Percentiles rank a stretch among this genome's conserved stretches.
phyloP scores from a whole-genome alignment of 371 early-diverging fungal genomes.

The Neoconidiobolus thromboides region DNA sequence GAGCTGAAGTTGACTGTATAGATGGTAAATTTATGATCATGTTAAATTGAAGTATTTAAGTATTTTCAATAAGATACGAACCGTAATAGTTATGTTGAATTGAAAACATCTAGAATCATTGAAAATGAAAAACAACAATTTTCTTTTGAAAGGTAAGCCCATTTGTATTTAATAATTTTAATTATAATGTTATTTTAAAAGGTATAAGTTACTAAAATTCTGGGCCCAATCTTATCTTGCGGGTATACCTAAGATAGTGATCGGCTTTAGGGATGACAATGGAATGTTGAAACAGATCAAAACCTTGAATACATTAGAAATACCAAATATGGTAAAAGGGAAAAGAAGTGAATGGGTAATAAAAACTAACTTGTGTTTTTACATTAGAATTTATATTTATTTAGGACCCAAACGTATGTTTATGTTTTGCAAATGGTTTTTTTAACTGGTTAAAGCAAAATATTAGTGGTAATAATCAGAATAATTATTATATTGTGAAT shows the following conservation, averaged over 20 bases:
- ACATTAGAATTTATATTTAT: not conserved
- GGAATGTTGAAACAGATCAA: constrained; percentile 32
- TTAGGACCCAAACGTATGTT: constrained; percentile 1
- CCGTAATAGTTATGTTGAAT: constrained; percentile 44
- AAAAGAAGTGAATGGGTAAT: constrained; percentile 26
- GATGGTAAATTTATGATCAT: constrained; percentile 14
- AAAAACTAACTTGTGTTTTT: constrained; percentile 14
- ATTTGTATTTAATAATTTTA: not conserved
- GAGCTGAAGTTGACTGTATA: constrained; percentile 84
- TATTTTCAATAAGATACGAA: not conserved
- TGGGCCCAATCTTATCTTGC: constrained; percentile 88
- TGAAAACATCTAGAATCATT: constrained; percentile 67
- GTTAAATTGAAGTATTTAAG: not conserved
- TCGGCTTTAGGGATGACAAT: constrained; percentile 70
- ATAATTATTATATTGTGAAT: too few relatives aligned
- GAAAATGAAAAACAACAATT: constrained; percentile 21
- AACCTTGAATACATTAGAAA: constrained; percentile 49
- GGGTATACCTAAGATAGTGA: constrained; percentile 58
- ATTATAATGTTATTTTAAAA: constrained; percentile 8
- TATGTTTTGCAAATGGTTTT: not conserved
- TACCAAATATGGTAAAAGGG: constrained; percentile 55
- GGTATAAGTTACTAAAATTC: constrained; percentile 64
- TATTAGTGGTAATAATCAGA: too few relatives aligned
- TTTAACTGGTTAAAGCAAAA: too few relatives aligned
- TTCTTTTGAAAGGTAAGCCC: constrained; percentile 38